Conservation (phyloP, 23 red algal species). For the Cyanidiococcus yangmingshanensis region DNA sequence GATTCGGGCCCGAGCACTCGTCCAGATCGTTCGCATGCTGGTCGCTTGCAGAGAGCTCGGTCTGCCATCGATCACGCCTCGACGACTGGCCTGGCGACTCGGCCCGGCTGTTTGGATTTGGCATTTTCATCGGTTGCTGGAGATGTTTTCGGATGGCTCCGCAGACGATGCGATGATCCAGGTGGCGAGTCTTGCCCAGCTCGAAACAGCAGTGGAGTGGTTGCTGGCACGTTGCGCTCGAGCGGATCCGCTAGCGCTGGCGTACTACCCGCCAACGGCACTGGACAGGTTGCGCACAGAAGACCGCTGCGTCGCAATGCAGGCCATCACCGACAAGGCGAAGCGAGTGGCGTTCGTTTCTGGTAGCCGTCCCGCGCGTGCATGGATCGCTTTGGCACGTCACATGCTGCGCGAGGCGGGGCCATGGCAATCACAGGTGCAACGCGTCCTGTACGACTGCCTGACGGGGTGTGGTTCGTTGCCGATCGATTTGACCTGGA, state of each 20-base stretch:
- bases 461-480: not conserved
- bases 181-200: not conserved
- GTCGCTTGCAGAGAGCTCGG: not conserved
- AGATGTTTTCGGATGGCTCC: not conserved
- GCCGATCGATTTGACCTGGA: not conserved
- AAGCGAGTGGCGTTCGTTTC: not conserved
- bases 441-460: not conserved
- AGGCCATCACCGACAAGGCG: not conserved
- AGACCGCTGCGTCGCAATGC: not conserved
- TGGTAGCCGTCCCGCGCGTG: not conserved
- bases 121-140: not conserved
- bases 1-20: not conserved
- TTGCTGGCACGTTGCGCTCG: not conserved
- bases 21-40: not conserved
- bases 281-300: not conserved
- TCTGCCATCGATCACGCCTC: not conserved
- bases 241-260: not conserved
- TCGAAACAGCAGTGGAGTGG: not conserved
- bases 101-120: not conserved
- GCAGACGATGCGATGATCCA: not conserved
- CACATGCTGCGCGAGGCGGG: not conserved
- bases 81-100: not conserved
- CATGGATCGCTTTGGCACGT: not conserved
- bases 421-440: not conserved
- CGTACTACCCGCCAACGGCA: not conserved